Evolutionary conservation across 805 yeast species (phyloP).

Genomic region (Nakazawaea anatomiae): DNA sequence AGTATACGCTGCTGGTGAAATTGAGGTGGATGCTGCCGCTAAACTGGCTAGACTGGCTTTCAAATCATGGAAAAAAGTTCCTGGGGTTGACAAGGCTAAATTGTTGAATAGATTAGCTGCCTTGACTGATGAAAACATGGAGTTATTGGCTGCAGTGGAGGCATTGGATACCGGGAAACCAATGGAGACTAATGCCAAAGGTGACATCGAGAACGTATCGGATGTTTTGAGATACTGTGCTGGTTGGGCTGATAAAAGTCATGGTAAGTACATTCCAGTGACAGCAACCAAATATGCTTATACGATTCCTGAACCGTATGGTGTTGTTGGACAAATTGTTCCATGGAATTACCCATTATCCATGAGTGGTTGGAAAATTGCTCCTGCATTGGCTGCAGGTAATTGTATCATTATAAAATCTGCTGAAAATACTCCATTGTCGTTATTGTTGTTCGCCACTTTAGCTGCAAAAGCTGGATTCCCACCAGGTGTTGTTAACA

Average conservation of each 20-base stretch:
- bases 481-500: conserved; percentile 73
- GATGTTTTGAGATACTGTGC: conserved; percentile 47
- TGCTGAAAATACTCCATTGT: conserved; percentile 72
- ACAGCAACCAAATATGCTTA: conserved; percentile 49
- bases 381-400: conserved; percentile 80
- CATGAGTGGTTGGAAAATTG: conserved; percentile 78
- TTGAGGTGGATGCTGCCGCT: conserved; percentile 47
- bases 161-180: conserved; percentile 55
- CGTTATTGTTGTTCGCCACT: conserved; percentile 55
- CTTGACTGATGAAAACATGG: conserved; percentile 41
- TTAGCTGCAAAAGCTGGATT: conserved; percentile 61
- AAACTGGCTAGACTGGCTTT: conserved; percentile 42
- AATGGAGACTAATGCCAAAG: conserved; percentile 37
- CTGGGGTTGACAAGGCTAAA: conserved; percentile 34
- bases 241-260: conserved; percentile 56
- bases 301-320: conserved; percentile 62
- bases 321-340: conserved; percentile 63
- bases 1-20: conserved; percentile 39
- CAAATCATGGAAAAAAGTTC: conserved; percentile 39
- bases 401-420: conserved; percentile 68
- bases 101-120: conserved; percentile 44
- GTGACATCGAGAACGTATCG: conserved; percentile 42
- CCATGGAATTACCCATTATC: conserved; percentile 71
- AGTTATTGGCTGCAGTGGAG: conserved; percentile 45
- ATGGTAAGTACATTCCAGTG: conserved; percentile 34